Evolutionary conservation across 2,329 filamentous ascomycete species (phyloP), one percentile per base, ranked within the genome.

Genomic region (Exserohilum turcica): DNA sequence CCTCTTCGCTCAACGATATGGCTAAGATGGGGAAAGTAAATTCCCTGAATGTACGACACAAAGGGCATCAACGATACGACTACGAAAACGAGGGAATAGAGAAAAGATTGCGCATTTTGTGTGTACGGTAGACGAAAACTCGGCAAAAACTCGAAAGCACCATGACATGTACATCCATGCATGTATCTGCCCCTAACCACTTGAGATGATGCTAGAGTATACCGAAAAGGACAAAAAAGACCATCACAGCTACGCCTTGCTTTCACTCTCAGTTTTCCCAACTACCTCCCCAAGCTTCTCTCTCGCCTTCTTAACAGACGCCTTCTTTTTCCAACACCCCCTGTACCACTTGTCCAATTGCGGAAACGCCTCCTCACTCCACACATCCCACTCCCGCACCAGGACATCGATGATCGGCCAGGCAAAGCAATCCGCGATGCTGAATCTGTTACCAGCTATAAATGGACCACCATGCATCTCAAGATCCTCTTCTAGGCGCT

Each of bases 401-500:
- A 72, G 29, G 31, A 61, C 65, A 49, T 74, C 64, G 8, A 75
- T 12, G 10, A 66, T 46, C 0, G 71, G 69, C 73, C 73, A 75
- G n/a, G 64, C 48, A 31, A 59, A 57, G 42, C 66, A 70, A 55
- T 75, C 73, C 2, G 67, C 71, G 21, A 71, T 59, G 5, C 63
- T 63, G 35, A 75, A 74, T 10, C 64, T 55, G 2, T 44, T 42
- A 0, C 71, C 73, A 0, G 70, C 68, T 12, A 74, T 66, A 45
- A 66, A 75, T 0, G 66, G 65, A 0, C 68, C 67, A 2, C 50
- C 52, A 4, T 56, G 44, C 1, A 46, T 38, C 3, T 36, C 52
- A 2, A 62, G 16, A 8, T 56, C 48, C 8, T 71, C 70, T 42
- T 70, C 68, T 31, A 53, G 6, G 0, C 15, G 13, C 1, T 12